phyloP scores from a whole-genome alignment of 2,329 filamentous ascomycete species.

The Venturiaceae sp. region DNA sequence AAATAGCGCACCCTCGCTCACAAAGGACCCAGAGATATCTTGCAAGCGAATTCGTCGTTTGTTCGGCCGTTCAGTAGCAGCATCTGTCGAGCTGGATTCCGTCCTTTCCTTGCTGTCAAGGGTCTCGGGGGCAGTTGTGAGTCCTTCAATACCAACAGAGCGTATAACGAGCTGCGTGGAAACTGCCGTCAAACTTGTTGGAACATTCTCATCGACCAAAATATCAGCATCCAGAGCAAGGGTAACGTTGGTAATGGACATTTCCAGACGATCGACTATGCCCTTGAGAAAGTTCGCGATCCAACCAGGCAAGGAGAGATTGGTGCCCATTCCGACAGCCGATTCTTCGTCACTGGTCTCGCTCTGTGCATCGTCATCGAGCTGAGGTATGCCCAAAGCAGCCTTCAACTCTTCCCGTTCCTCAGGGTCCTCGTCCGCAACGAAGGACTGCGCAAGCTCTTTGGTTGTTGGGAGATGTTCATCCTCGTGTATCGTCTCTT shows the following conservation, averaged over 20 bases:
- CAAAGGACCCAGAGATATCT: neutral
- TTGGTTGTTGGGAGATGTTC: conserved; percentile 53
- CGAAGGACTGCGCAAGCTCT: conserved; percentile 68
- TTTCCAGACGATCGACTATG: conserved; percentile 59
- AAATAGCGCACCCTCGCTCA: conserved; percentile 5
- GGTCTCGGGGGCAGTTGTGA: neutral
- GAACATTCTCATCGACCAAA: neutral
- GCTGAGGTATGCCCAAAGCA: conserved; percentile 37
- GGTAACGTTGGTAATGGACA: conserved; percentile 55
- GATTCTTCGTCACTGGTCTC: conserved; percentile 58
- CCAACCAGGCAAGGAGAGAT: conserved; percentile 59
- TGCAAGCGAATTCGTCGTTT: neutral
- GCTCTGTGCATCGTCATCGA: conserved; percentile 28
- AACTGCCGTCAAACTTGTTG: neutral
- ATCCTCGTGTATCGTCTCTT: conserved; percentile 19
- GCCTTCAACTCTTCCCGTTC: conserved; percentile 60
- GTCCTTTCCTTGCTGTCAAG: neutral
- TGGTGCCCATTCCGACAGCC: conserved; percentile 64
- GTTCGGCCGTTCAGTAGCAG: neutral
- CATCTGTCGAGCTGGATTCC: neutral
- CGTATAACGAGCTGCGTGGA: conserved; percentile 6
- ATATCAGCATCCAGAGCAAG: conserved; percentile 7
- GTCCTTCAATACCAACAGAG: conserved; percentile 9
- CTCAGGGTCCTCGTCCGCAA: conserved; percentile 55
- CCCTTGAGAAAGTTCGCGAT: conserved; percentile 64